Conservation (phyloP, 345 rosid species). For the Eucalyptus pauciflora region DNA sequence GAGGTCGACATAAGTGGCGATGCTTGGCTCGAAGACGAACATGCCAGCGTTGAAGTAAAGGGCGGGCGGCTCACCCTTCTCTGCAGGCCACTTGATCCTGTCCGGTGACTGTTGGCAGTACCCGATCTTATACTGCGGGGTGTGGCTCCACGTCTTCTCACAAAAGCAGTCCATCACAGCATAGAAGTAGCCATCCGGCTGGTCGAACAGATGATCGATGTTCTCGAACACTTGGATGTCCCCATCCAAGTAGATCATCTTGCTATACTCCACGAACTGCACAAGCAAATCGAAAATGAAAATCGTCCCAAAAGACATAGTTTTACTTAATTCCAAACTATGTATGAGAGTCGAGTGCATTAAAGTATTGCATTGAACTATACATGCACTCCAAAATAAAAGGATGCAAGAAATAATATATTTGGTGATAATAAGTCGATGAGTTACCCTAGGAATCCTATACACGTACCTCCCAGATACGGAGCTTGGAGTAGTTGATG, state of each 20-base stretch:
- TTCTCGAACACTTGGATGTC: conserved; percentile 74
- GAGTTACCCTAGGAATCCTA: not conserved
- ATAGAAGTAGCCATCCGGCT: conserved; percentile 42
- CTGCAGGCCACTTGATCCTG: conserved; percentile 49
- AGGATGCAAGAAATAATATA: not conserved
- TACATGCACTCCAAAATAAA: not conserved
- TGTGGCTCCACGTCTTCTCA: conserved; percentile 70
- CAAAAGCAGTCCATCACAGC: conserved; percentile 92
- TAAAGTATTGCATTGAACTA: not conserved
- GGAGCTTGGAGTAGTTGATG: conserved; percentile 88
- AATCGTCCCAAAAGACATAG: not conserved
- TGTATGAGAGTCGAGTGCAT: not conserved
- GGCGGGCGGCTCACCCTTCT: conserved; percentile 49
- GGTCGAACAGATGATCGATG: conserved; percentile 74
- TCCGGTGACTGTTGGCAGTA: conserved; percentile 83
- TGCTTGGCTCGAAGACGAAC: conserved; percentile 61
- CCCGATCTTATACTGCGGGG: conserved; percentile 65
- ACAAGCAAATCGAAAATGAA: not conserved
- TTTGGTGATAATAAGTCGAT: not conserved
- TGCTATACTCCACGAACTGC: conserved; percentile 74
- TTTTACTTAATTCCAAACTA: not conserved
- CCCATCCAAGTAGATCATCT: conserved; percentile 80
- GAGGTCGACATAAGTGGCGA: conserved; percentile 30
- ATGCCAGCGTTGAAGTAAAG: conserved; percentile 92
- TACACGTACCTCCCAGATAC: conserved; percentile 70